Base-by-base conservation (phyloP, 306 rosid genomes). In the Cucumis cinereus region DNA sequence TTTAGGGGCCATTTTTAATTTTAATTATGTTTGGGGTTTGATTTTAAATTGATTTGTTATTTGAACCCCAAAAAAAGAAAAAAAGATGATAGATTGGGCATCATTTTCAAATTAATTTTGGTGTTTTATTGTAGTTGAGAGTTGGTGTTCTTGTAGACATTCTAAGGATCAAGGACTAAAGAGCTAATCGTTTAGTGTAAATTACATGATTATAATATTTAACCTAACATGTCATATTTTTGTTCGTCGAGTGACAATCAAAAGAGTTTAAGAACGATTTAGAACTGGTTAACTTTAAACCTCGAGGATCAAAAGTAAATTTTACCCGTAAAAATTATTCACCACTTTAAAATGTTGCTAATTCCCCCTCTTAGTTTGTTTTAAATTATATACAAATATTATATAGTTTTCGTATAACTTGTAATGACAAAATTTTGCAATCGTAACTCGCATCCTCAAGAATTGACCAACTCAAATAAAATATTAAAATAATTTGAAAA, bases 71-170 rank as follows among this genome's bases (percentile, higher is more conserved):
- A 14, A 13, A 47, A 19, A 33, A 38, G 3, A 20, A 67, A 35
- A 28, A 14, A 50, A 6, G n/a, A n/a, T n/a, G n/a, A 30, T 70
- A 68, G 89, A 36, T 85, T 78, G 53, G 74, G 76, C 75, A 63
- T 83, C 89, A 77, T 60, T 85, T 79, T 85, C 82, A 64, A 40
- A 61, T 10, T 38, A 24, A 17, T n/a, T 22, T 8, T 63, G 10
- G 35, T 36, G 72, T 12, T 38, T 66, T 0, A 66, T 66, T 66
- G 73, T 66, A 10, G 50, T 66, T 66, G 52, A 64, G 50, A 35
- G 70, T 62, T 62, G 64, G 64, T 59, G 10, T 57, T 57, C 62
- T 26, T 59, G 67, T 14, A 60, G 67, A 11, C 67, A 38, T 20
- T 66, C 0, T 10, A 28, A 28, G 30, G 1, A 28, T 28, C 3